Evolutionary conservation across 495 filamentous ascomycete species (phyloP), one percentile per base, ranked within the genome.

Genomic region (Copromyces sp.): DNA sequence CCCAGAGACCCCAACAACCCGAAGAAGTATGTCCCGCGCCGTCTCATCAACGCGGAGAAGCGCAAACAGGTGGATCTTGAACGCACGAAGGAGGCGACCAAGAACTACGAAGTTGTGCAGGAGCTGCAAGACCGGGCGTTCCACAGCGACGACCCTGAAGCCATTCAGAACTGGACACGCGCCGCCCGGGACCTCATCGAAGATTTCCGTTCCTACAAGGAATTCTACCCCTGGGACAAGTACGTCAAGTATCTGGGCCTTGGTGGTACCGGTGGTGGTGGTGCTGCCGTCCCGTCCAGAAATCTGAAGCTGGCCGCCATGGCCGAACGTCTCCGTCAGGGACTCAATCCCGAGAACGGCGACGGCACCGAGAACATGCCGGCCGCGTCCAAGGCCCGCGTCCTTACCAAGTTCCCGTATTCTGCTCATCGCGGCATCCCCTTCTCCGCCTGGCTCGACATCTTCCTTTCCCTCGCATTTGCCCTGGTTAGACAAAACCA

Each of bases 391-490:
- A 73, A 39, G 29, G 7, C 12, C 29, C 53, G 53, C 24, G 40
- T 78, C 3, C 73, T 68, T 20, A 78, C 76, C 29, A 85, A 88
- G 68, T 74, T 73, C 72, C 91, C 88, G 35, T 37, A 37, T 41
- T 84, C 83, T 59, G 86, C 89, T 16, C 97, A 95, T 78, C 89
- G 92, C 72, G 92, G 90, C 7, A 92, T 98, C 59, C 76, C 87
- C 0, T 97, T 97, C 76, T 84, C 89, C 68, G 84, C 88, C 38
- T 99, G 95, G 95, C 87, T 97, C 4, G 91, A 96, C 71, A 87
- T 97, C n/a, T 96, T 98, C 78, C 87, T 94, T 61, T 89, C 94
- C 76, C 96, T 95, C 78, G 91, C 93, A 12, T 84, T 97, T 42
- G 82, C 87, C 17, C 86, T 93, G 3, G 91, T 94, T 24, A 87